Evolutionary conservation across 2,329 filamentous ascomycete genomes (phyloP), one percentile per base, ranked within the genome.

Genomic region (Beauveria asiatica): DNA sequence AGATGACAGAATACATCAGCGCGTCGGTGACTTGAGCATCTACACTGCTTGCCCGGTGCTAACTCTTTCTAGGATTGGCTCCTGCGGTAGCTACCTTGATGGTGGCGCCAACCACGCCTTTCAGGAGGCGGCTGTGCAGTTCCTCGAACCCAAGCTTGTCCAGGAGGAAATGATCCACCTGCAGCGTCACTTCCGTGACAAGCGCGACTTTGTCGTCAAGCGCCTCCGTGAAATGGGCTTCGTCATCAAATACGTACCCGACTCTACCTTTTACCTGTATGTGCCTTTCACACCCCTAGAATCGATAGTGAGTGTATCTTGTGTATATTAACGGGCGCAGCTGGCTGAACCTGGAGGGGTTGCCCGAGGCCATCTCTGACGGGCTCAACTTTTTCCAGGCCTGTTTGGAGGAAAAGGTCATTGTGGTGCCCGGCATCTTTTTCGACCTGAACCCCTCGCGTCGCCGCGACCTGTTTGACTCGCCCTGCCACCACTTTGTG

Each of bases 301-400:
- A 10, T n/a, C 50, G 17, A 53, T 19, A 9, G 19, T 21, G n/a
- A n/a, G n/a, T n/a, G n/a, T n/a, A n/a, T n/a, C n/a, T n/a, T n/a
- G n/a, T n/a, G 16, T 3, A 27, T 42, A n/a, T 62, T 66, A 53
- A 65, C 48, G 2, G 5, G 3, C 39, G 45, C 50, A 76, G 75
- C 49, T 78, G 82, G 82, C 74, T 85, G 62, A 83, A 81, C 75
- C 85, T 83, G 67, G 86, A 80, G 73, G 80, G 82, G 52, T 79
- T 94, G 3, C 90, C 93, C 0, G 82, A 82, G n/a, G 83, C 86
- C 63, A 96, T 97, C 72, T 87, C 89, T 62, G 93, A 97, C 72
- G 93, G 93, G 9, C 79, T 97, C 69, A 96, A 96, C 78, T 97
- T 97, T 82, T 97, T 97, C 84, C 86, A 94, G 72, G 92, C 92